Base-by-base conservation (phyloP, 1,139 yeast species). In the Meyerozyma carpophila region DNA sequence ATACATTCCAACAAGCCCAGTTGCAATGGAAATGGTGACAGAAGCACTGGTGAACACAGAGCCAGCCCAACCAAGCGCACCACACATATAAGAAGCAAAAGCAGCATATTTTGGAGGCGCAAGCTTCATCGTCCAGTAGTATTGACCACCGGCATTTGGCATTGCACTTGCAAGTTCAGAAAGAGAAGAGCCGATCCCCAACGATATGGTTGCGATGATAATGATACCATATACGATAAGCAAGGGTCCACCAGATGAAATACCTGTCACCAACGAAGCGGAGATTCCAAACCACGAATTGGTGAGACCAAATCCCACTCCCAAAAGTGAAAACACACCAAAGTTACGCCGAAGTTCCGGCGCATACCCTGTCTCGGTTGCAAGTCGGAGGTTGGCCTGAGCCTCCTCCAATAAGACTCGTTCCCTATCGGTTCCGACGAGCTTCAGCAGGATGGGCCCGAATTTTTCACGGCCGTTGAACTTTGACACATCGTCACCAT, bases 261-360 rank as follows among this genome's bases (percentile, higher is more conserved):
- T 79, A 55, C 84, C 84, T 18, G 84, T 77, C 45, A 80, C 70
- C 59, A 81, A 69, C 10, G 84, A 77, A 2, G 84, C 81, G 13
- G 84, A 79, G 44, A 81, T 78, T 47, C 87, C 86, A 48, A 80
- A 78, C 87, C 87, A 81, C 8, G 85, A 80, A 63, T 81, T 81
- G 25, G 88, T 82, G 45, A 82, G 62, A 21, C 86, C 86, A 54
- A 82, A 82, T 4, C 87, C 87, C 46, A 82, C 82, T 46, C 85
- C 85, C 24, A 81, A 20, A 13, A 39, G 31, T 8, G 41, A 24
- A 5, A 25, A 27, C 7, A 38, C 28, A 9, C 27, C 32, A 26
- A 6, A 52, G 21, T 32, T 32, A 32, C 36, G 48, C 5, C 36
- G 36, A 16, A 32, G 36, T 13, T 32, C 36, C 3, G 71, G 71